Conservation (phyloP, 805 yeast genomes). For the Ogataea paraovalis region DNA sequence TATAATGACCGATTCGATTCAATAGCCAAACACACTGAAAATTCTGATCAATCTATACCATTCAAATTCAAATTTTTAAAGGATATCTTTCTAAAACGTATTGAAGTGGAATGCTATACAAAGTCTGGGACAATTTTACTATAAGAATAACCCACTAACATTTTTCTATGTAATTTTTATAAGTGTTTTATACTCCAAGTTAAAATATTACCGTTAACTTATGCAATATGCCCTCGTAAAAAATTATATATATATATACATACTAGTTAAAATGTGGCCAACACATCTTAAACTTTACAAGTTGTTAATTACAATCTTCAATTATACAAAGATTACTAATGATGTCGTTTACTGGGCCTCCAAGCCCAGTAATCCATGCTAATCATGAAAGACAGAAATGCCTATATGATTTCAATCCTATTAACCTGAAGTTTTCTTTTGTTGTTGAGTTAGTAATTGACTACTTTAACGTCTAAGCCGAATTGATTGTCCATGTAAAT, state of each 20-base stretch:
- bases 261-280: background rate
- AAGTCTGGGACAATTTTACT: too few relatives aligned
- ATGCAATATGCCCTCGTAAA: background rate
- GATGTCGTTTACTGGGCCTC: conserved; percentile 35
- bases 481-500: background rate
- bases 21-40: conserved; percentile 63
- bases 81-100: too few relatives aligned
- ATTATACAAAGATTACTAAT: conserved; percentile 27
- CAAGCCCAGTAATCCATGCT: conserved; percentile 42
- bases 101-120: too few relatives aligned
- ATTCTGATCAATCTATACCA: conserved; percentile 43
- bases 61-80: background rate
- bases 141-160: background rate
- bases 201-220: background rate
- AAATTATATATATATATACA: too few relatives aligned
- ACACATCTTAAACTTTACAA: background rate
- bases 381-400: conserved; percentile 46
- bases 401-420: conserved; percentile 34
- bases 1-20: conserved; percentile 63
- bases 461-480: background rate
- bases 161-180: background rate
- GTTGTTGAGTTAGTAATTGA: background rate
- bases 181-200: background rate
- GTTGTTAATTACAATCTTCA: background rate
- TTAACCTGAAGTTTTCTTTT: background rate